These are phyloP conservation scores for Stemphylium vesicarium DNA, from an alignment of 2,329 filamentous ascomycete genomes.

Conservation along the genomic window DNA sequence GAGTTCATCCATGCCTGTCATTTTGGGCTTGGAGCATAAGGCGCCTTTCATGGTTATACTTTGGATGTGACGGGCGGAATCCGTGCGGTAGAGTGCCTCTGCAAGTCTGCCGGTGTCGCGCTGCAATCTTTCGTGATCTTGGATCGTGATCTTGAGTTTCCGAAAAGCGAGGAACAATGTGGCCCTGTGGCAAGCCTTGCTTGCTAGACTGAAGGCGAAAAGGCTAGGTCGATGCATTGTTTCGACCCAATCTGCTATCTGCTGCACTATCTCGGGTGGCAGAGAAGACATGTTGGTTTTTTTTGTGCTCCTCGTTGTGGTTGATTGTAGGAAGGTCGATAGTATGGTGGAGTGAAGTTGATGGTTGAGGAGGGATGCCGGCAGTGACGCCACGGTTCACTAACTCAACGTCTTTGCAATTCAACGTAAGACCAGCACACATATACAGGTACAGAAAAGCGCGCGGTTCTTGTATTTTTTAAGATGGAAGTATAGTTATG, in stretches of 20 bases:
- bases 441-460: no score
- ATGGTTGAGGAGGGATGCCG: not conserved
- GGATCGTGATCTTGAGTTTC: constrained; percentile 15
- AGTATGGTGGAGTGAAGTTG: not conserved
- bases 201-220: constrained; percentile 22
- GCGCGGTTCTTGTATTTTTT: no score
- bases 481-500: no score
- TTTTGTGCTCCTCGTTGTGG: not conserved
- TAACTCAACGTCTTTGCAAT: not conserved
- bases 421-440: no score
- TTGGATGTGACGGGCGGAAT: constrained; percentile 23
- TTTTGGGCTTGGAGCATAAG: constrained; percentile 2
- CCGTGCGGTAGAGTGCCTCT: constrained; percentile 18
- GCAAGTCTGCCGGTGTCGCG: constrained; percentile 17
- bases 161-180: constrained; percentile 20
- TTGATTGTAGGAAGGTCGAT: not conserved
- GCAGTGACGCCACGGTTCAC: not conserved
- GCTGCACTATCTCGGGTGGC: constrained; percentile 26
- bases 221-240: constrained; percentile 24
- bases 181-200: constrained; percentile 24
- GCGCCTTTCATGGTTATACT: constrained; percentile 25
- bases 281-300: constrained; percentile 10
- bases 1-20: no score
- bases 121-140: constrained; percentile 14
- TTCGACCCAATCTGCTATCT: constrained; percentile 24